Evolutionary conservation across 495 filamentous ascomycete species (phyloP), one percentile per base, ranked within the genome.

Genomic region (Hypoxylon cercidicola): DNA sequence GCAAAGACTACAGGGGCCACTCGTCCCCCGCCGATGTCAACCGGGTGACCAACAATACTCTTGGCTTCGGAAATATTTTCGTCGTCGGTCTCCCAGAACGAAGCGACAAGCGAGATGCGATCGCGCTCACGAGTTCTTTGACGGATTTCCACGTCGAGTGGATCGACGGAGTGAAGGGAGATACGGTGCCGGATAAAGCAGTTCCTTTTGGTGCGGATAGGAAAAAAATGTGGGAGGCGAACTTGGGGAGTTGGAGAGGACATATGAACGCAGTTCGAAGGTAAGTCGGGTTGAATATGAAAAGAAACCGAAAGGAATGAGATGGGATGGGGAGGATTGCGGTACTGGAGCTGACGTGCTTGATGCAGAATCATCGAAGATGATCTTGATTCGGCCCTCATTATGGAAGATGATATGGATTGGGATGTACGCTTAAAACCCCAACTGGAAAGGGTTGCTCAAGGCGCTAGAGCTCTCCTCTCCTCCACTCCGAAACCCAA

Each of bases 391-490:
- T 69, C 75, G n/a, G 80, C 77, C 3, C 71, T 83, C 12, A 74
- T 82, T 18, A 71, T 83, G 54, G 79, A 83, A 70, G 79, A 81
- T 61, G 79, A 82, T 51, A 73, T 77, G 49, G 80, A 83, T 58
- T 82, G 77, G 77, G 80, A 82, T 59, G 73, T 79, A 34, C 74
- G 76, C 7, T 72, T 83, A 13, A 75, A 75, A 44, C 62, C 70
- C 1, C 75, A 80, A 18, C 40, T 77, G 4, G 60, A 69, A 8
- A 53, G 63, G 45, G 50, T 71, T 43, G 68, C 76, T 4, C 55
- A 62, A 52, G 72, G 68, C 21, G 57, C 69, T 34, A 58, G 64
- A 57, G 68, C 61, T 51, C 66, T 68, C 34, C 66, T 56, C 59
- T 32, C 62, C n/a, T 55, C 55, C 13, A 39, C 57, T 13, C 25